Percentiles rank a stretch among this genome's conserved stretches.
Conservation (phyloP, 208 protist genomes). For the Angomonas ambiguus region DNA sequence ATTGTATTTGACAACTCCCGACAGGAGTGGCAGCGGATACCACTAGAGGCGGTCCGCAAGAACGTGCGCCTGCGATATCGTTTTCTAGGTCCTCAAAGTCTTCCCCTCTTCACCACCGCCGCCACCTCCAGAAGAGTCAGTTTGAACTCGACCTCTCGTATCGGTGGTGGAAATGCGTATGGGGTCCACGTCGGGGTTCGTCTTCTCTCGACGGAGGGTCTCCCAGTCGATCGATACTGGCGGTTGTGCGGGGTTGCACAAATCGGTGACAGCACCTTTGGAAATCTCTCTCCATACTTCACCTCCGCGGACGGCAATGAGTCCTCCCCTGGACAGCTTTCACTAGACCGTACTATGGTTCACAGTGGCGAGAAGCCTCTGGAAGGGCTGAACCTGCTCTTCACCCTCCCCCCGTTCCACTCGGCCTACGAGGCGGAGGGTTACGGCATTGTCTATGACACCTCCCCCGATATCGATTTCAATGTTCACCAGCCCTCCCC, state of each 20-base stretch:
- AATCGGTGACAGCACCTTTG: background rate
- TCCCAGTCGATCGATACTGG: background rate
- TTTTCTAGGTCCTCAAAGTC: background rate
- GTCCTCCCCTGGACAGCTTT: background rate
- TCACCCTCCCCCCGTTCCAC: background rate
- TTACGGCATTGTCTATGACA: background rate
- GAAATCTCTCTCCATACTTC: background rate
- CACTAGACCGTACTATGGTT: background rate
- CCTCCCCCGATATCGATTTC: background rate
- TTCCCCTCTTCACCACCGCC: background rate
- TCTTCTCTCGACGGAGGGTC: background rate
- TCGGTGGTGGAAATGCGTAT: constrained; percentile 1
- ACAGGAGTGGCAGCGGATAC: constrained; percentile 1
- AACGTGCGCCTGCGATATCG: constrained; percentile 9
- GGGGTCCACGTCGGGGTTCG: constrained; percentile 4
- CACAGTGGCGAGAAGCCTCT: background rate
- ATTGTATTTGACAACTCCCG: background rate
- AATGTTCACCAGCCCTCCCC: background rate
- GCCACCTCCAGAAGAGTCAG: background rate
- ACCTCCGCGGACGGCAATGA: background rate
- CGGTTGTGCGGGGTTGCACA: background rate
- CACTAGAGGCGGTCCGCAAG: background rate
- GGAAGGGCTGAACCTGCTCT: background rate
- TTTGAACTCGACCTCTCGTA: background rate
- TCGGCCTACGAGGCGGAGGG: background rate